Evolutionary conservation across 345 rosid genomes (phyloP), one percentile per base, ranked within the genome.

Genomic region (Dimocarpus longan): DNA sequence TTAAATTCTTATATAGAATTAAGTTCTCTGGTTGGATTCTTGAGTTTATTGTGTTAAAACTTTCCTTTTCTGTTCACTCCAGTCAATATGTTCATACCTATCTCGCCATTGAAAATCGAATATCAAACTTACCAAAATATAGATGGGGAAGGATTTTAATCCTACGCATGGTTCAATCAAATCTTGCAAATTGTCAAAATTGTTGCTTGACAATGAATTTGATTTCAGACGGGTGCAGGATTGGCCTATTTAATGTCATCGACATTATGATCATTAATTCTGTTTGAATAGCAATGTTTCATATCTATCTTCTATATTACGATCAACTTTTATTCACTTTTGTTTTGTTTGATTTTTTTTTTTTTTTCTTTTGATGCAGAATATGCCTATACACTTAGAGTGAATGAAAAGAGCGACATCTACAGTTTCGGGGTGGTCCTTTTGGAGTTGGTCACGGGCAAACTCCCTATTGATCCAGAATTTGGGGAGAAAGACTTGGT

Each of bases 391-490:
- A 96, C 99, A 19, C 89, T 93, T 13, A 81, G 92, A 72, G 99
- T 95, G 73, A 93, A 92, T 44, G 99, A 96, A 79, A 96, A 96
- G 91, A 96, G 98, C 57, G 99, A 96, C 76, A 91, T 88, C 76
- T 96, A 92, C 80, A 93, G 98, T 69, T 96, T 96, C 1, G 97
- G 99, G 12, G 96, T 96, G 0, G 98, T 96, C 50, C 76, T 96
- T 66, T 79, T 96, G 63, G 99, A 96, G 81, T 59, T 92, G 76
- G 92, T 91, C 12, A 95, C 99, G 0, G 98, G 99, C 42, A 90
- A 87, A 44, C 85, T 57, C 32, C 97, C 98, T 5, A 72, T 82
- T 7, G 97, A 91, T 85, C 89, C 91, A 2, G 91, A 91, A 50
- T 88, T 91, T 0, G 99, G 94, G 50, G 99, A 93, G 56, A 93